Evolutionary conservation across 106 monocot genomes (phyloP), one percentile per base, ranked within the genome.

Genomic region (Acanthochlamys bracteata): DNA sequence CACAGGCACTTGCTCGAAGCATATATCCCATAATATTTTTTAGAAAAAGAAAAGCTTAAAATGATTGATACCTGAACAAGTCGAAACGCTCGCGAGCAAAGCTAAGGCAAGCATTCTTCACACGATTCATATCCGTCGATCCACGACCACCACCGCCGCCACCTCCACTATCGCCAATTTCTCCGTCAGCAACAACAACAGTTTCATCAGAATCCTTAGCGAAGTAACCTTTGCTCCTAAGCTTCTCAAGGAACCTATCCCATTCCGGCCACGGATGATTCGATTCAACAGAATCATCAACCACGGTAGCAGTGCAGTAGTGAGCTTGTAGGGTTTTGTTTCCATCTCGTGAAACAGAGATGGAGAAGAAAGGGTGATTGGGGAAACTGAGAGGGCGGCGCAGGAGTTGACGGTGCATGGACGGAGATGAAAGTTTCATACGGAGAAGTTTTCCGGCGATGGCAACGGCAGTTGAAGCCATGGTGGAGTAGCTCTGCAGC

Each of bases 71-170:
- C 98, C 77, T 78, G 47, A 98, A 71, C 42, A 98, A 75, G 60
- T 98, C 98, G 53, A 76, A 89, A 20, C 98, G 84, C 16, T 98
- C 88, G 16, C 92, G 71, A 11, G 78, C 84, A 26, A 89, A 89
- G 42, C 68, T 76, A 14, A 89, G 80, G 73, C 89, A 89, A 7
- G 82, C 89, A 42, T 73, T 73, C 74, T 89, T 89, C 58, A 78
- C 53, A 21, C 69, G 65, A 51, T 74, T 79, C 10, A 63, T 55
- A 51, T 82, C 76, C 42, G 43, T 61, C 6, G 56, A 60, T 51
- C 57, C 41, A 16, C 25, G 47, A 8, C 40, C 14, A 14, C 47
- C 23, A 7, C 13, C 55, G 0, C 7, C 55, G 11, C 39, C 60
- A 2, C 16, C 66, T 12, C 42, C 42, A 0, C 39, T 65, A 4